These are phyloP conservation scores for Aspergillus cavernicola DNA, from an alignment of 495 filamentous ascomycete species.

Conservation along the genomic window DNA sequence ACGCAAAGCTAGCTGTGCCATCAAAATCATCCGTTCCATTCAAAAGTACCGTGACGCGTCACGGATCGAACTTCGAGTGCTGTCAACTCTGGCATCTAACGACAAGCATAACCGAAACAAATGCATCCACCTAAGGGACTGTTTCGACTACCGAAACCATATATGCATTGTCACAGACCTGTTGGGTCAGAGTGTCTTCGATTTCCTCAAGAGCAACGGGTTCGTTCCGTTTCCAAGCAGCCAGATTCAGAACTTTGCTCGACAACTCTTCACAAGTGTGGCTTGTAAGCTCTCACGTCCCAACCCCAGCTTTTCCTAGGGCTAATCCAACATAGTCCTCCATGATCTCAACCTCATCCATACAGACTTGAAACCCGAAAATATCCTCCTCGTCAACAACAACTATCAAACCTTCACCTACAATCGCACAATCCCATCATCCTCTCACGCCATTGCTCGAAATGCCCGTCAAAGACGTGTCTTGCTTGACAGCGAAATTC, in stretches of 20 bases:
- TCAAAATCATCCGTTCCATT: conserved; percentile 97
- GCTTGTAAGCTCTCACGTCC: conserved; percentile 66
- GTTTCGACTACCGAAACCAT: conserved; percentile 95
- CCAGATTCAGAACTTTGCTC: conserved; percentile 94
- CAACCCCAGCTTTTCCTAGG: conserved; percentile 1
- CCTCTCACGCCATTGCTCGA: conserved; percentile 70
- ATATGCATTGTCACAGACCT: conserved; percentile 99
- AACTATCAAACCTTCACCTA: conserved; percentile 96
- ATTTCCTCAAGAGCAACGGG: conserved; percentile 90
- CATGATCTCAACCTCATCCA: conserved; percentile 98
- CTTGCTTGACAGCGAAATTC: conserved; percentile 90
- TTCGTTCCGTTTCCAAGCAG: conserved; percentile 99
- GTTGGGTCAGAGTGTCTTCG: conserved; percentile 94
- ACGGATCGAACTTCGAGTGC: conserved; percentile 89
- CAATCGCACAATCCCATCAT: conserved; percentile 89
- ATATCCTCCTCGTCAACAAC: conserved; percentile 89
- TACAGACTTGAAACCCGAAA: conserved; percentile 97
- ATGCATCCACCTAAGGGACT: conserved; percentile 95
- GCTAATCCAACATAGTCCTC: conserved; percentile 59
- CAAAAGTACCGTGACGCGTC: conserved; percentile 97
- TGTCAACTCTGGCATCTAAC: conserved; percentile 85
- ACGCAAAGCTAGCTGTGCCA: conserved; percentile 73
- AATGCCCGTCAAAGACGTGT: conserved; percentile 82
- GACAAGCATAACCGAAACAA: conserved; percentile 90
- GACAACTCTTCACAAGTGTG: conserved; percentile 95